Evolutionary conservation across 108 stramenopile genomes (phyloP).

Genomic region (Cyclotella atomus): DNA sequence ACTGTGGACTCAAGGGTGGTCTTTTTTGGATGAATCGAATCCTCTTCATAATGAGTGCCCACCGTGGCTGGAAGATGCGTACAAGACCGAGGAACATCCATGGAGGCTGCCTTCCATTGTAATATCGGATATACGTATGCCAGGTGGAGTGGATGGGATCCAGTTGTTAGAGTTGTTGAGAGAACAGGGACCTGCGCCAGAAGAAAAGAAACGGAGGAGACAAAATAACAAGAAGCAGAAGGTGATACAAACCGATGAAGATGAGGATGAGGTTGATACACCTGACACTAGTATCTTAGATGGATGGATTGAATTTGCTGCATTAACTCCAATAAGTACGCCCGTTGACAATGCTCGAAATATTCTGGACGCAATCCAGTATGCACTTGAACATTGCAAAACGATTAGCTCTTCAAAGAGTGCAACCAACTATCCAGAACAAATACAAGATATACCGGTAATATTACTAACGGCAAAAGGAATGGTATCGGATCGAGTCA

Average conservation of each 20-base stretch:
- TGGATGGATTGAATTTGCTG: neutral
- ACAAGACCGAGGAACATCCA: neutral
- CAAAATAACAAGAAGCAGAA: neutral
- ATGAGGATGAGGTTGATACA: slow-evolving; percentile 6
- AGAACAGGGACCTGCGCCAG: neutral
- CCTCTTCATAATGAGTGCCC: neutral
- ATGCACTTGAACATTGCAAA: neutral
- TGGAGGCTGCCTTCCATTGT: slow-evolving; percentile 68
- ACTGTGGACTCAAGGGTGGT: slow-evolving; percentile 25
- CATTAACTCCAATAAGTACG: slow-evolving; percentile 18
- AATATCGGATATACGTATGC: slow-evolving; percentile 91
- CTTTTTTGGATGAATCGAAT: neutral
- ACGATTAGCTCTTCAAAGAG: neutral
- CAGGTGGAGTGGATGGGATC: slow-evolving; percentile 80
- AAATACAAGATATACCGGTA: slow-evolving; percentile 58
- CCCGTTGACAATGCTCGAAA: slow-evolving; percentile 28
- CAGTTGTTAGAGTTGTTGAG: slow-evolving; percentile 64
- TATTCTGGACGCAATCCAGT: slow-evolving; percentile 12
- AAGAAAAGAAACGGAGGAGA: slow-evolving; percentile 19
- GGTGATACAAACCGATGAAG: neutral
- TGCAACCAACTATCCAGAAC: neutral
- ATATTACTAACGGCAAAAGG: slow-evolving; percentile 85
- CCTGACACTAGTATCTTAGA: slow-evolving; percentile 17
- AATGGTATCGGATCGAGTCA: slow-evolving; percentile 80
- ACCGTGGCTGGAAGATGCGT: slow-evolving; percentile 19